phyloP scores from a whole-genome alignment of 2,329 filamentous ascomycete species.

The Ophiocordyceps robertsii region DNA sequence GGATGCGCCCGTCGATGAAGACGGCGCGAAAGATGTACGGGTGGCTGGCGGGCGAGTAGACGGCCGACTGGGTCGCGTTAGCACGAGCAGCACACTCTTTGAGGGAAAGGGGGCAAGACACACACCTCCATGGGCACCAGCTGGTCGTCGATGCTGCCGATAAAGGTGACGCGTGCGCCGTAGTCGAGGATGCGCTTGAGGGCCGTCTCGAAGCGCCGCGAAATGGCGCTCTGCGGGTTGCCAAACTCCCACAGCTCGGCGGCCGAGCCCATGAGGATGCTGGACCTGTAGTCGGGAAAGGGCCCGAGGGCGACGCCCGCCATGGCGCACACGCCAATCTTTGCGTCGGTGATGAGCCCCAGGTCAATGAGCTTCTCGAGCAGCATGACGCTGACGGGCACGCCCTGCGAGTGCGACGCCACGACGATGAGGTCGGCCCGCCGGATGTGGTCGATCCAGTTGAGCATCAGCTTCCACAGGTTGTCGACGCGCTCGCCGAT shows the following conservation, averaged over 20 bases:
- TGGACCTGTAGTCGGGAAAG: constrained; percentile 81
- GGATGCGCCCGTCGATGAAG: constrained; percentile 85
- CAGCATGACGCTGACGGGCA: constrained; percentile 85
- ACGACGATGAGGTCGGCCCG: constrained; percentile 80
- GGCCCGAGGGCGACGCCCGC: constrained; percentile 89
- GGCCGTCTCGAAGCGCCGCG: constrained; percentile 65
- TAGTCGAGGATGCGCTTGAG: constrained; percentile 62
- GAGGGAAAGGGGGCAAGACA: neutral
- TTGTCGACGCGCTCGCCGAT: constrained; percentile 83
- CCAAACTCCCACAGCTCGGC: constrained; percentile 92
- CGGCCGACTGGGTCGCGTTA: constrained; percentile 47
- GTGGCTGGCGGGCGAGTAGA: constrained; percentile 74
- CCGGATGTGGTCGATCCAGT: constrained; percentile 86
- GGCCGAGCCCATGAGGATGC: constrained; percentile 81
- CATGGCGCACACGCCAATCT: constrained; percentile 77
- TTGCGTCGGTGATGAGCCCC: constrained; percentile 63
- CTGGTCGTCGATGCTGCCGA: constrained; percentile 95
- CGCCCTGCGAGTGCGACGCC: constrained; percentile 92
- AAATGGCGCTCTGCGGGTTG: constrained; percentile 67
- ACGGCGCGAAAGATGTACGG: constrained; percentile 93
- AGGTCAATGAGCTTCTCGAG: constrained; percentile 86
- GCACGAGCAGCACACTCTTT: constrained; percentile 8
- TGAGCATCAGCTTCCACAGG: constrained; percentile 85
- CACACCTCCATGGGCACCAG: constrained; percentile 76
- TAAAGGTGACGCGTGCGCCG: constrained; percentile 72